Evolutionary conservation across 75 land plant species (phyloP).

Genomic region (Selaginella moellendorffii): DNA sequence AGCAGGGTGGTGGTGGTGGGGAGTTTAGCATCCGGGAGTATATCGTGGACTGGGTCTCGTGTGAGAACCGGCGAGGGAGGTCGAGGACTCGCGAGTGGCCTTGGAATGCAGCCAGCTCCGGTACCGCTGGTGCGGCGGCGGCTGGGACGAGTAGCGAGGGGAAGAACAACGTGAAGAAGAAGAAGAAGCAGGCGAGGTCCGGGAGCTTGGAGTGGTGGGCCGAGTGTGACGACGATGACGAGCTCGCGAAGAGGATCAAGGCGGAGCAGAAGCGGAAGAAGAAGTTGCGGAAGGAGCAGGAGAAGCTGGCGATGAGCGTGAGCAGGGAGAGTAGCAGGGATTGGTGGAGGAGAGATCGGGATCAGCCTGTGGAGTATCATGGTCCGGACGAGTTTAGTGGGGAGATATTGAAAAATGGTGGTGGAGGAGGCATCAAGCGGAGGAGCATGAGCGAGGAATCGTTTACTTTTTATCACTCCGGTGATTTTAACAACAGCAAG

Average conservation of each 20-base stretch:
- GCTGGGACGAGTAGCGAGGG: not conserved
- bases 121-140: not conserved
- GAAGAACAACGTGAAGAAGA: constrained; percentile 7
- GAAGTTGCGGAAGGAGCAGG: constrained; percentile 18
- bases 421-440: constrained; percentile 10
- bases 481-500: no score
- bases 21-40: constrained; percentile 48
- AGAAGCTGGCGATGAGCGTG: constrained; percentile 16
- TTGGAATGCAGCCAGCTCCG: not conserved
- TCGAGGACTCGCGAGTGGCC: not conserved
- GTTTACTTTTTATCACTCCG: not conserved
- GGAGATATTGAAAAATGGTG: constrained; percentile 18
- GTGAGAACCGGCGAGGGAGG: constrained; percentile 38
- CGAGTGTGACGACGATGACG: constrained; percentile 6
- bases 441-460: constrained; percentile 9
- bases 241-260: constrained; percentile 9
- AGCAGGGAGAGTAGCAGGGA: constrained; percentile 52
- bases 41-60: constrained; percentile 69
- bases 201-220: constrained; percentile 12
- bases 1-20: constrained; percentile 17
- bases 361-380: not conserved
- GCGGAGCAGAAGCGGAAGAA: constrained; percentile 10
- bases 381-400: constrained; percentile 14
- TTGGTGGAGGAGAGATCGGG: constrained; percentile 83
- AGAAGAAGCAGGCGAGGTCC: constrained; percentile 12